A percentile compares a stretch with the other conserved stretches of the same genome.
phyloP scores from a whole-genome alignment of 495 filamentous ascomycete genomes.

The Aspergillus campestris region DNA sequence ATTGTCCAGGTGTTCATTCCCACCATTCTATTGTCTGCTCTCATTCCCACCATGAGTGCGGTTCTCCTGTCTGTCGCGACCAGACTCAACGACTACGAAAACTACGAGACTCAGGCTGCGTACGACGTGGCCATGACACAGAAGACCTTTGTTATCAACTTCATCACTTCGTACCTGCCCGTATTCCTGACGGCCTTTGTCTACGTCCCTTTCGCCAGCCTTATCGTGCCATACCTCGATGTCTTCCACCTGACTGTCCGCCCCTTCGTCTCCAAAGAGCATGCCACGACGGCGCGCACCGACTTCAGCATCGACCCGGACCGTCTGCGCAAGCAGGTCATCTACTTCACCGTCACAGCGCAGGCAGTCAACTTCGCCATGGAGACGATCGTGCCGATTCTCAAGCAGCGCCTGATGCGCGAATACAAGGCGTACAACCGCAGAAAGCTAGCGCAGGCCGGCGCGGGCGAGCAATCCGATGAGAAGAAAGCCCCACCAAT shows the following conservation, averaged over 20 bases:
- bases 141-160: constrained; percentile 94
- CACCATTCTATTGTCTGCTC: constrained; percentile 71
- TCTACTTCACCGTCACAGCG: constrained; percentile 95
- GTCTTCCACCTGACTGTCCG: constrained; percentile 71
- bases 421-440: constrained; percentile 58
- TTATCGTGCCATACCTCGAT: constrained; percentile 84
- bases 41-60: constrained; percentile 69
- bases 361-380: constrained; percentile 83
- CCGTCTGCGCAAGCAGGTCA: constrained; percentile 81
- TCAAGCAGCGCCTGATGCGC: constrained; percentile 64
- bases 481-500: constrained; percentile 12
- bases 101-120: constrained; percentile 76
- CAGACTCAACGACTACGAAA: constrained; percentile 76
- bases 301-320: constrained; percentile 78
- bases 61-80: constrained; percentile 72
- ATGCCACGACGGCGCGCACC: constrained; percentile 47
- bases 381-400: constrained; percentile 78
- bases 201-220: constrained; percentile 85
- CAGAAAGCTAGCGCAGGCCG: constrained; percentile 20
- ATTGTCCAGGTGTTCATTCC: constrained; percentile 70
- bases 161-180: constrained; percentile 91
- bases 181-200: constrained; percentile 93
- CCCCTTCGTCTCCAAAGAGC: constrained; percentile 63
- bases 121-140: constrained; percentile 76
- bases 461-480: constrained; percentile 14